Conservation (phyloP, 2,329 filamentous ascomycete species). For the Diaporthe eres region DNA sequence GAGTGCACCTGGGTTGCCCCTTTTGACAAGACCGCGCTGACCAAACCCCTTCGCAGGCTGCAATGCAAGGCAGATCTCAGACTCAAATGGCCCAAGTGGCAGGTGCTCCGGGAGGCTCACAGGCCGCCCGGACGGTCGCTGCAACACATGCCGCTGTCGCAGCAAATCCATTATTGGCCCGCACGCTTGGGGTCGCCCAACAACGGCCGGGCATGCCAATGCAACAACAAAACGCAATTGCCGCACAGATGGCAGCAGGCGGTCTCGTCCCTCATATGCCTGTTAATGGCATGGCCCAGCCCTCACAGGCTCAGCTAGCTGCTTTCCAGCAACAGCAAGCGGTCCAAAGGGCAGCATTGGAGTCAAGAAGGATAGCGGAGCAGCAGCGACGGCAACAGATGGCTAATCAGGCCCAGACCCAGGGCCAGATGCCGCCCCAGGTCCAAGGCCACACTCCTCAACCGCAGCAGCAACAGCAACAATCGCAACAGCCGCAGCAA, state of each 20-base stretch:
- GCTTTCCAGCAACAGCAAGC: constrained; percentile 70
- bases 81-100: constrained; percentile 61
- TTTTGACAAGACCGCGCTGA: constrained; percentile 49
- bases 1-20: constrained; percentile 53
- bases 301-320: constrained; percentile 76
- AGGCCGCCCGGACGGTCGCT: constrained; percentile 53
- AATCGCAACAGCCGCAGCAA: constrained; percentile 46
- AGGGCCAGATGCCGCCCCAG: constrained; percentile 52
- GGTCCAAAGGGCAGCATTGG: constrained; percentile 71
- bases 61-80: constrained; percentile 63
- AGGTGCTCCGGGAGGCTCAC: constrained; percentile 55
- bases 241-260: constrained; percentile 61
- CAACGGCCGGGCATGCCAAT: constrained; percentile 67
- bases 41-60: constrained; percentile 43
- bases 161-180: constrained; percentile 50
- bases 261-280: constrained; percentile 68
- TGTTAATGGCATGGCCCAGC: constrained; percentile 68
- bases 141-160: constrained; percentile 45
- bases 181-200: constrained; percentile 63
- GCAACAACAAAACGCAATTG: constrained; percentile 62
- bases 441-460: constrained; percentile 56
- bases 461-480: constrained; percentile 52
- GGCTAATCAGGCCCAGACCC: constrained; percentile 45
- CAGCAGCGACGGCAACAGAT: constrained; percentile 63
- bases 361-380: constrained; percentile 77